These are phyloP conservation scores for Arabidopsis lyrata DNA, from an alignment of 441 rosid genomes.

Conservation along the genomic window DNA sequence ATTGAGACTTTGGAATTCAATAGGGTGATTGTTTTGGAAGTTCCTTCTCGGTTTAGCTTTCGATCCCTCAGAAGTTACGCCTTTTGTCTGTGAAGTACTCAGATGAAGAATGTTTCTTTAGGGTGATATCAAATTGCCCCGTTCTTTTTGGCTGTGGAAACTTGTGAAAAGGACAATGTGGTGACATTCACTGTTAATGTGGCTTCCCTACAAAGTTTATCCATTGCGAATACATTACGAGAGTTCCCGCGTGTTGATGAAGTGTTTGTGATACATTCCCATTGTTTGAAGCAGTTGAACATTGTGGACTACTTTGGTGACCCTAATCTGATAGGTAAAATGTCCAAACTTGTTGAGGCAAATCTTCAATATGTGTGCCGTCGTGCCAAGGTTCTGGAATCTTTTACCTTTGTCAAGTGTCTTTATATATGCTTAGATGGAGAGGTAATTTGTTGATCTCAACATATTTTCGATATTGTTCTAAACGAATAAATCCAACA, in stretches of 20 bases:
- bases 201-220: background rate
- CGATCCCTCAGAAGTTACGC: background rate
- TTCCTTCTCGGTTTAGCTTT: too few relatives aligned
- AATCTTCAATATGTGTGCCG: background rate
- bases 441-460: too few relatives aligned
- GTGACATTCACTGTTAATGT: background rate
- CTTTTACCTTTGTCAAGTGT: background rate
- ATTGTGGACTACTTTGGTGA: background rate
- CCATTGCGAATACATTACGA: background rate
- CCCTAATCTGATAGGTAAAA: background rate
- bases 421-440: background rate
- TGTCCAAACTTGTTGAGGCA: background rate
- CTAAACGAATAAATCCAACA: too few relatives aligned
- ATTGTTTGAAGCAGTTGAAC: conserved; percentile 7
- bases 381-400: background rate
- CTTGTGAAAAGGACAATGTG: background rate
- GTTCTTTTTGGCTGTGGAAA: background rate
- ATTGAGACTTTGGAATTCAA: too few relatives aligned
- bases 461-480: too few relatives aligned
- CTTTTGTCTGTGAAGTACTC: conserved; percentile 11
- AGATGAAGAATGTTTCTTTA: conserved; percentile 6
- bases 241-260: background rate
- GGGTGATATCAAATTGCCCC: background rate
- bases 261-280: conserved; percentile 1
- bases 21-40: too few relatives aligned